phyloP scores from a whole-genome alignment of 2,329 filamentous ascomycete genomes.

The Tolypocladium ophioglossoides region DNA sequence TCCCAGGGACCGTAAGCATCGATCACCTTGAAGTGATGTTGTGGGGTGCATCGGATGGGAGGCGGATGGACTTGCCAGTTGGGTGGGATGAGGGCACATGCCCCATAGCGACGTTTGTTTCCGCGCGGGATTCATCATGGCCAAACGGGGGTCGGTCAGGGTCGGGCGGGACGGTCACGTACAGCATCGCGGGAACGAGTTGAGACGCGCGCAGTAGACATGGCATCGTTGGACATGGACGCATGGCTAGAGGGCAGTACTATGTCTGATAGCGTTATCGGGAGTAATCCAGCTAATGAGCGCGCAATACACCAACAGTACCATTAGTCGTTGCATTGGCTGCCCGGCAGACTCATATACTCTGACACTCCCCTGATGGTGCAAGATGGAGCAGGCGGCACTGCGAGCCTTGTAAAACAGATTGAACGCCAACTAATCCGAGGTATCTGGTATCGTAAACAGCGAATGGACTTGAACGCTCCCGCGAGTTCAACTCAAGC shows the following conservation, averaged over 20 bases:
- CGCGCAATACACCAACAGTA: not conserved
- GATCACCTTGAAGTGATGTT: constrained; percentile 2
- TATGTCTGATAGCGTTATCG: not conserved
- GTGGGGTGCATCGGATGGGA: not conserved
- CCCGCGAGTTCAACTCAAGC: not conserved
- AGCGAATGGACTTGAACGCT: too few species aligned
- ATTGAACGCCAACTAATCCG: not conserved
- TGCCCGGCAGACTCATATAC: not conserved
- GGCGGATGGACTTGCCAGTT: too few species aligned
- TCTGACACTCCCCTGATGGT: not conserved
- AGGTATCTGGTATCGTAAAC: not conserved
- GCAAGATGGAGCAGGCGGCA: not conserved
- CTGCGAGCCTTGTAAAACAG: not conserved
- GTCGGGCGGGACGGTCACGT: not conserved
- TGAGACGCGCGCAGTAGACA: not conserved
- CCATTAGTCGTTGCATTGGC: not conserved
- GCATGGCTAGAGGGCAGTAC: not conserved
- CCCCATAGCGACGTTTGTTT: not conserved
- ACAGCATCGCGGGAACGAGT: not conserved
- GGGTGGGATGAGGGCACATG: not conserved
- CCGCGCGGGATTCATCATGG: not conserved
- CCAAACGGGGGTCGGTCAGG: not conserved
- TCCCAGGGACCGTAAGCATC: constrained; percentile 21
- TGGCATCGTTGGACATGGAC: not conserved
- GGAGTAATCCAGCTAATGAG: not conserved